Percentiles rank a stretch among this genome's conserved stretches.
phyloP scores from a whole-genome alignment of 73 alveolate genomes.

The Paramecium caudatum region DNA sequence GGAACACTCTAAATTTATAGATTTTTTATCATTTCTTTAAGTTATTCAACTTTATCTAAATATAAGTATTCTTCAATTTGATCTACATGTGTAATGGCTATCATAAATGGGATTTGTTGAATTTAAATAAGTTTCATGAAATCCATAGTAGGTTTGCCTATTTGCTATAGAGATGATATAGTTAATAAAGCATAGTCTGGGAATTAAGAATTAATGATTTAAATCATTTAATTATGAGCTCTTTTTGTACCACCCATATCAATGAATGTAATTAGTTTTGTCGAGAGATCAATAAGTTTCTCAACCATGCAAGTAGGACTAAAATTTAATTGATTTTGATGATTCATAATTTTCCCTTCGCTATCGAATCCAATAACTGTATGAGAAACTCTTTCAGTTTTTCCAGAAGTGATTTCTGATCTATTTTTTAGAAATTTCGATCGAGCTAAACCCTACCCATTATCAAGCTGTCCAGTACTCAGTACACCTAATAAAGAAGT shows the following conservation, averaged over 20 bases:
- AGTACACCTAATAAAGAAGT: slow-evolving; percentile 92
- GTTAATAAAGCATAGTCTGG: slow-evolving; percentile 94
- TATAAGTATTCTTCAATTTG: slow-evolving; percentile 67
- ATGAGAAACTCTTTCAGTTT: slow-evolving; percentile 91
- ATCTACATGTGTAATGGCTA: slow-evolving; percentile 91
- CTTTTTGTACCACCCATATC: slow-evolving; percentile 98
- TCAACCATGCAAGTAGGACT: slow-evolving; percentile 47
- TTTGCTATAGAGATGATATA: slow-evolving; percentile 85
- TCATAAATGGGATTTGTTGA: slow-evolving; percentile 93
- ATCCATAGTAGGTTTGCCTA: slow-evolving; percentile 85
- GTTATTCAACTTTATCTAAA: slow-evolving; percentile 32
- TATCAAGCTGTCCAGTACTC: slow-evolving; percentile 88
- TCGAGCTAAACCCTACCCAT: slow-evolving; percentile 96
- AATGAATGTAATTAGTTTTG: slow-evolving; percentile 86
- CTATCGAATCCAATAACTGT: slow-evolving; percentile 95
- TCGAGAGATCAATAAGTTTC: slow-evolving; percentile 14
- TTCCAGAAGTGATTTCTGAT: slow-evolving; percentile 91
- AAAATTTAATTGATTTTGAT: slow-evolving; percentile 48
- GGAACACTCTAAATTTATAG: slow-evolving; percentile 74
- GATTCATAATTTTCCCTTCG: slow-evolving; percentile 92
- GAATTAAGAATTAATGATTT: slow-evolving; percentile 87
- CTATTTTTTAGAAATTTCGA: slow-evolving; percentile 88
- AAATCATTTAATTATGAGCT: slow-evolving; percentile 88
- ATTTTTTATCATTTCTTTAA: slow-evolving; percentile 74
- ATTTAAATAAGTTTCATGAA: slow-evolving; percentile 84